phyloP scores from a whole-genome alignment of 2,329 filamentous ascomycete genomes.

The Arthrinium phaeospermum region DNA sequence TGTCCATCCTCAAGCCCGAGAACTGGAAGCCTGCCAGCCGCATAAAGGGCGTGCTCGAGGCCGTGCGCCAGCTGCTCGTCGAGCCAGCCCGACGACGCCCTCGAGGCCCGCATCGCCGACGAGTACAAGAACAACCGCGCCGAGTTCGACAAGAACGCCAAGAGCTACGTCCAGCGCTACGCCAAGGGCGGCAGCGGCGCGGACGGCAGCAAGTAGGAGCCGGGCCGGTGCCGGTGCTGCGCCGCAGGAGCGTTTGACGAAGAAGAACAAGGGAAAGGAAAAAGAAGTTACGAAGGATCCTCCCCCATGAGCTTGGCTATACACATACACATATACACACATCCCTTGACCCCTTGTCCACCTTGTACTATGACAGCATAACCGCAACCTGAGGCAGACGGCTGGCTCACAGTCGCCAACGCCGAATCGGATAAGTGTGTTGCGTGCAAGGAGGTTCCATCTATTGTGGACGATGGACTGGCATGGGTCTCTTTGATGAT shows the following conservation, averaged over 20 bases:
- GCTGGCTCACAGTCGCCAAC: neutral
- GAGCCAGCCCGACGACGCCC: conserved; percentile 89
- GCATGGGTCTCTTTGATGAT: neutral
- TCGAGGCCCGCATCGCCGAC: conserved; percentile 85
- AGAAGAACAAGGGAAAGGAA: neutral
- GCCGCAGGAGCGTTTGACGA: neutral
- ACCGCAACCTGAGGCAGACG: neutral
- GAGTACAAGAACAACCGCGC: conserved; percentile 74
- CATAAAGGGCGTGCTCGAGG: conserved; percentile 76
- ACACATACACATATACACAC: neutral
- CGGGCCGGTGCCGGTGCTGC: neutral
- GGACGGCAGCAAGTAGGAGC: neutral
- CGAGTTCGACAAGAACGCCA: conserved; percentile 76
- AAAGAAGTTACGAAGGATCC: too few relatives aligned
- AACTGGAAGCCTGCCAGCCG: conserved; percentile 91
- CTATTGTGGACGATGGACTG: neutral
- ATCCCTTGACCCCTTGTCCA: neutral
- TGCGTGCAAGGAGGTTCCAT: neutral
- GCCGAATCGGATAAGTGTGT: neutral
- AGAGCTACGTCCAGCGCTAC: conserved; percentile 75
- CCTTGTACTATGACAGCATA: neutral
- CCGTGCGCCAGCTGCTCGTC: conserved; percentile 74
- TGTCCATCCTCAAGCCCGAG: conserved; percentile 81
- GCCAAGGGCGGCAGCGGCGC: conserved; percentile 47
- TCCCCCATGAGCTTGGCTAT: neutral